Evolutionary conservation across 768 basidiomycete genomes (phyloP), one percentile per base, ranked within the genome.

Genomic region (Boletus sensibilis): DNA sequence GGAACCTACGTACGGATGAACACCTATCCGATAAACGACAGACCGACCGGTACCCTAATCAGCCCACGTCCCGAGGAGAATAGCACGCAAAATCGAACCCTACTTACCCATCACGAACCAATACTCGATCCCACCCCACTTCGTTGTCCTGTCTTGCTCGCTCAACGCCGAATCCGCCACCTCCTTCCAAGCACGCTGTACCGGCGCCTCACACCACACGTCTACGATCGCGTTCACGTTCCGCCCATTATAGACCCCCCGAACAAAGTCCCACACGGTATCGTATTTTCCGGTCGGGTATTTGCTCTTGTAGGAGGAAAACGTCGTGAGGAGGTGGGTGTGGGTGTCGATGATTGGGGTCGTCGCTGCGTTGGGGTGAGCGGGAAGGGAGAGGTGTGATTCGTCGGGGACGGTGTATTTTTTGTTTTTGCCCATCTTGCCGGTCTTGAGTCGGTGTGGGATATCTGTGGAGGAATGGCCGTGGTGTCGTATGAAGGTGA

Each of bases 121-220:
- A 68, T 94, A 93, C 50, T 84, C 80, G 25, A 90, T 72, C 1
- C 83, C 87, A 21, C 78, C 81, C 91, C 90, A 92, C 41, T 77
- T 75, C 1, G 66, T 65, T 34, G 65, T 63, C 58, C 83, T 72
- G 47, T 81, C 79, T 52, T 81, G 76, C 31, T 71, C 68, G 0
- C 74, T 77, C 55, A 86, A 29, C 3, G 88, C 88, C 1, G 85
- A 83, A 69, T 91, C 87, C 1, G 91, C 91, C 42, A 90, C 75
- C 57, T 86, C 86, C 62, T 75, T 81, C 90, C 90, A 92, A 1
- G 52, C 57, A 34, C 59, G 73, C 57, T 74, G 75, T 14, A 90
- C 83, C 0, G 91, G 88, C 0, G 87, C 88, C 64, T 93, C 92
- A 61, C 92, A 94, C 87, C 90, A 94, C 3, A 94, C 92, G 61